Evolutionary conservation across 805 yeast genomes (phyloP), one percentile per base, ranked within the genome.

Genomic region (Starmerella asiatica): DNA sequence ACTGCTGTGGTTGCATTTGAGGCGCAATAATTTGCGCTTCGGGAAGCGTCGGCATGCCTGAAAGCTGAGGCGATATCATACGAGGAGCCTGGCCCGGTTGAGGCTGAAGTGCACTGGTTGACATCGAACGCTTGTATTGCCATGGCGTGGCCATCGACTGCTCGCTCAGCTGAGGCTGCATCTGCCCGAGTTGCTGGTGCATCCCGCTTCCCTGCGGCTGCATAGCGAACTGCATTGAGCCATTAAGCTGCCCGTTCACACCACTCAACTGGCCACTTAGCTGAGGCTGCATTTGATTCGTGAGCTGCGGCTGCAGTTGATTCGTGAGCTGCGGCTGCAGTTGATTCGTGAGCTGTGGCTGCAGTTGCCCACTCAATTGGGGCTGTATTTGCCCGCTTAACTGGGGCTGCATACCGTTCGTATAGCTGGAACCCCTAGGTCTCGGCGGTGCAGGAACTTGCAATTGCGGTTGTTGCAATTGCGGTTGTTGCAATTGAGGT

Each of bases 291-390:
- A 29, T 9, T n/a, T n/a, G 16, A n/a, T n/a, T n/a, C n/a, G 20
- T 23, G n/a, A 30, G 27, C 28, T 19, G 42, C 28, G 9, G 28
- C 9, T 9, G 14, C 31, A 9, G n/a, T n/a, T n/a, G n/a, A n/a
- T n/a, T n/a, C n/a, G n/a, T n/a, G n/a, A n/a, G n/a, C n/a, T 27
- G 38, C 26, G 21, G 39, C 37, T 38, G 42, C 21, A 32, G 29
- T 33, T 26, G 31, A 21, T 16, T 11, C 31, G 23, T 21, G 14
- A 34, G 23, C 29, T 36, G 23, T 34, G 34, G 18, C 33, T 38
- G 36, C 8, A 26, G 42, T 18, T 28, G 32, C 3, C 16, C 17
- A 19, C 17, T 14, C 16, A 21, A 28, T 9, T 21, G 32, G 26
- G 26, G 26, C 11, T 11, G 26, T 11, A 23, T 23, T 23, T 11